Evolutionary conservation across 2,329 filamentous ascomycete species (phyloP), one percentile per base, ranked within the genome.

Genomic region (Penicillium brasilianum): DNA sequence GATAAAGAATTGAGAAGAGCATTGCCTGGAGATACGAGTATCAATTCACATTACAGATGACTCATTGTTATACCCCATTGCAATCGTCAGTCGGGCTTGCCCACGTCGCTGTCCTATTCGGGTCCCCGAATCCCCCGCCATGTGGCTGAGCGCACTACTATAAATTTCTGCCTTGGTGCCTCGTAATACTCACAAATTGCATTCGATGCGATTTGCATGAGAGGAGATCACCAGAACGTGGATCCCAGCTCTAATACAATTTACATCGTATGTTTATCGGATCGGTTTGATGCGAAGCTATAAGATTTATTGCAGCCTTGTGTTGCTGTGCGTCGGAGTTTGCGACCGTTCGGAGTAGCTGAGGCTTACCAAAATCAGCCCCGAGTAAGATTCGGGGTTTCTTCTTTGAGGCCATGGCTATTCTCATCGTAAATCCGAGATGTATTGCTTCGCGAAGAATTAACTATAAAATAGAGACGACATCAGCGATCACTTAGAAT

Each of bases 121-220:
- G 58, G 63, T 50, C 57, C 58, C 63, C 63, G 63, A 63, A 56
- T 53, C 37, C 46, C 58, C 61, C 60, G 39, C 55, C 30, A 34
- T 20, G 44, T 61, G 58, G 58, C 63, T 61, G 43, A 63, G 54
- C 32, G 28, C 9, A 14, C 20, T 48, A n/a, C 25, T 11, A 7
- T 13, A n/a, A 10, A 30, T 30, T 20, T n/a, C 36, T 25, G 51
- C 36, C 51, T 54, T 30, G 51, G 28, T 30, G 20, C 51, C 36
- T 43, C 1, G 13, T 9, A 3, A 20, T 22, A 30, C 11, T 2
- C 16, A 32, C 11, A n/a, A 37, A 7, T 25, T n/a, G 11, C 20
- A 14, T 3, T 11, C 10, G n/a, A 28, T n/a, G 7, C 16, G 2
- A 7, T 14, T 51, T 3, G 2, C 30, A 22, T 6, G 6, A 51